Percentiles rank a stretch among this genome's conserved stretches.
Evolutionary conservation across 306 rosid species (phyloP).

Genomic region (Arachis hypogaea): DNA sequence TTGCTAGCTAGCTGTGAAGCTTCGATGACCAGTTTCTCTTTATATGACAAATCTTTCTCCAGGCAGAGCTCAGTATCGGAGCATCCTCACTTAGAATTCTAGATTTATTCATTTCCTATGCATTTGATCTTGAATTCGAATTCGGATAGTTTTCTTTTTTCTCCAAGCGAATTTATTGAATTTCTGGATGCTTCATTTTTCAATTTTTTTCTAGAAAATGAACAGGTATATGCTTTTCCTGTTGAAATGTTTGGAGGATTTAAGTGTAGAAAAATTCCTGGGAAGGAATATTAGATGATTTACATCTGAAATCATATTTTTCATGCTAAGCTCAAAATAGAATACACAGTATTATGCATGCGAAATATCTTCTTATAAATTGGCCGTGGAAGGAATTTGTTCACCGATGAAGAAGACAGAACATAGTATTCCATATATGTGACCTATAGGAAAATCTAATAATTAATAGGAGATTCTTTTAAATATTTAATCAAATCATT

Average conservation of each 20-base stretch:
- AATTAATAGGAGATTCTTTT: too few relatives aligned
- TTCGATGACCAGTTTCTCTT: background rate
- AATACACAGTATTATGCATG: background rate
- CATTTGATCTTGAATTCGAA: slow-evolving; percentile 21
- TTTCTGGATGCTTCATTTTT: background rate
- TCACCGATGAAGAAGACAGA: background rate
- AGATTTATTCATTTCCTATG: slow-evolving; percentile 8
- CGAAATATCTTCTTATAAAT: too few relatives aligned
- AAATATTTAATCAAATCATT: background rate
- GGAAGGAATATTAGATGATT: background rate
- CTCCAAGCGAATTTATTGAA: background rate
- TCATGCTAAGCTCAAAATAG: slow-evolving; percentile 19
- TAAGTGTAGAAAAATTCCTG: background rate
- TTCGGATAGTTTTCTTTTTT: background rate
- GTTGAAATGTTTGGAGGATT: background rate
- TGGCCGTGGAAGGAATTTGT: background rate
- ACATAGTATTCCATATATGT: background rate
- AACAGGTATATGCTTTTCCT: slow-evolving; percentile 1
- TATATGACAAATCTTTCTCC: background rate
- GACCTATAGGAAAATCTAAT: background rate
- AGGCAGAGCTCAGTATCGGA: slow-evolving; percentile 16
- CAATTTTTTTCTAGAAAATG: background rate
- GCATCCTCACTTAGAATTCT: background rate
- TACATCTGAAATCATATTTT: background rate
- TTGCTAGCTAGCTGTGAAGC: background rate